phyloP scores from a whole-genome alignment of 2,329 filamentous ascomycete species.

The Trichoderma koningii region DNA sequence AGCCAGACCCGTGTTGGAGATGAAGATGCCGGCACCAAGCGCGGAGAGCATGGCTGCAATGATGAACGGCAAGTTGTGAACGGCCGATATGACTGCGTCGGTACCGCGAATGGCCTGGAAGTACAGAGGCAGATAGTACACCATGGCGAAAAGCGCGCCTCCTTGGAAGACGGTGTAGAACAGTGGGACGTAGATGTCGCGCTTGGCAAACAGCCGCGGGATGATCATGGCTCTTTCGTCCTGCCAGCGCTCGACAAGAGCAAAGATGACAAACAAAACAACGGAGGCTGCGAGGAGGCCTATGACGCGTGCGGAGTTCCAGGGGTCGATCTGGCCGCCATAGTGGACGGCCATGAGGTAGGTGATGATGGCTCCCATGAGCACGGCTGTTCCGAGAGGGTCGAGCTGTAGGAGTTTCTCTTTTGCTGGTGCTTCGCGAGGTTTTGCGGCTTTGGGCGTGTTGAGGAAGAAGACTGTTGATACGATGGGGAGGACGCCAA shows the following conservation, averaged over 20 bases:
- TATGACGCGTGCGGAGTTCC: conserved; percentile 42
- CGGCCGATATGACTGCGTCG: conserved; percentile 39
- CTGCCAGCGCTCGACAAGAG: conserved; percentile 41
- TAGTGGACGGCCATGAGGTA: conserved; percentile 51
- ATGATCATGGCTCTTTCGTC: conserved; percentile 45
- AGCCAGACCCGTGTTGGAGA: conserved; percentile 43
- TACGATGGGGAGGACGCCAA: conserved; percentile 31
- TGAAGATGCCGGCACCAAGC: conserved; percentile 33
- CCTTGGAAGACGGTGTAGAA: conserved; percentile 43
- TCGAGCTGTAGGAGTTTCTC: conserved; percentile 47
- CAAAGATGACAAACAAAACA: conserved; percentile 37
- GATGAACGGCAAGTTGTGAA: conserved; percentile 46
- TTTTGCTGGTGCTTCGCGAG: conserved; percentile 35
- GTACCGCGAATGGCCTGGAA: conserved; percentile 41
- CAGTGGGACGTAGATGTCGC: conserved; percentile 38
- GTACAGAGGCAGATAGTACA: conserved; percentile 48
- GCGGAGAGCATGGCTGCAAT: conserved; percentile 27
- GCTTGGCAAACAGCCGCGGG: conserved; percentile 40
- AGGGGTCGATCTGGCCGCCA: conserved; percentile 44
- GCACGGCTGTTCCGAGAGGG: conserved; percentile 35
- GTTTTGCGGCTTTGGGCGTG: conserved; percentile 37
- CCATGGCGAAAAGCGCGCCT: conserved; percentile 42
- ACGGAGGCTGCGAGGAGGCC: conserved; percentile 42
- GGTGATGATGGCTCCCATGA: conserved; percentile 43
- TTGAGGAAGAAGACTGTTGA: conserved; percentile 39